Evolutionary conservation across 1,284 basidiomycete species (phyloP), one percentile per base, ranked within the genome.

Genomic region (Ganoderma boninense): DNA sequence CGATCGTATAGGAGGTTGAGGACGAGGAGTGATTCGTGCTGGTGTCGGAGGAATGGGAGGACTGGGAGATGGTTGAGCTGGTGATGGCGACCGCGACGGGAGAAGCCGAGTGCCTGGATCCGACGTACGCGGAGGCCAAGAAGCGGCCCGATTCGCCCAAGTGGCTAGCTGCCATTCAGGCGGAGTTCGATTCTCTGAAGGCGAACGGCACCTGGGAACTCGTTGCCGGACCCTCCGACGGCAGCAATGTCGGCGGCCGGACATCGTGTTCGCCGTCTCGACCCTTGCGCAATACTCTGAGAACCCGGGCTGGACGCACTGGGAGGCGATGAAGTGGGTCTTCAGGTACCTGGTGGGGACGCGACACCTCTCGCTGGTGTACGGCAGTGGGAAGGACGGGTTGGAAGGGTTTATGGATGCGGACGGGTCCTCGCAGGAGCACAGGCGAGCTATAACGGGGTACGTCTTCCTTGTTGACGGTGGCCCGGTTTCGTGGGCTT

Each of bases 101-200:
- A 3, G 73, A 74, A 4, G 71, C 65, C 18, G 71, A 75, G 44
- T 69, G 67, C 1, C 29, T 77, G 1, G 69, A 75, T 8, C 75
- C 74, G 4, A 71, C 65, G 20, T 68, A 72, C 23, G 32, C 42
- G 0, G 71, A 75, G 35, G 81, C 80, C 0, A 73, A 73, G 52
- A 64, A 49, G 42, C 56, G 71, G n/a, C 69, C 71, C 0, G 74
- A 81, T 66, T 71, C 71, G 67, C 43, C 60, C 16, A 44, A 76
- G 26, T 82, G 79, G 44, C 20, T n/a, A 18, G 44, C 4, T 2
- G 44, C 44, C 20, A 46, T 46, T n/a, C 44, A 46, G 20, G 75
- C 70, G 20, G 81, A 83, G 67, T 66, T 82, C 11, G 62, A 69
- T 2, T 71, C 64, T 0, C 69, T 80, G 13, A 62, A 29, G 26